Evolutionary conservation across 1,284 basidiomycete species (phyloP).

Genomic region (Tremellales sp.): DNA sequence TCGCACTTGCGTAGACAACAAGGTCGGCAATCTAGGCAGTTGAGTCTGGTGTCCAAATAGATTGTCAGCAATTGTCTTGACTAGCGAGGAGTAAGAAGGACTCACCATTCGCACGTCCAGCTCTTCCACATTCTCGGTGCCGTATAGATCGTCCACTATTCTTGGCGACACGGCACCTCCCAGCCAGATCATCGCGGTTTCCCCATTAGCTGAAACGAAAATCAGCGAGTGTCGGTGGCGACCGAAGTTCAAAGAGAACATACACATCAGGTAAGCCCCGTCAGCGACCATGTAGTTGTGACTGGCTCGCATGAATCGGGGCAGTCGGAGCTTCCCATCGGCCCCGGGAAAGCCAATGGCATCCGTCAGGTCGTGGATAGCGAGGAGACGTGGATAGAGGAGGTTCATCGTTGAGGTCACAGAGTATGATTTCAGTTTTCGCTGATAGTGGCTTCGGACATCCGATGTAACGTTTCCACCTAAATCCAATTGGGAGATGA

Average conservation of each 20-base stretch:
- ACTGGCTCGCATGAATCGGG: conserved; percentile 76
- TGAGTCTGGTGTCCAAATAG: conserved; percentile 52
- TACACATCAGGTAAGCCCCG: conserved; percentile 88
- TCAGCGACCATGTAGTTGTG: conserved; percentile 85
- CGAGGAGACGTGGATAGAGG: conserved; percentile 85
- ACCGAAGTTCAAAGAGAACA: conserved; percentile 23
- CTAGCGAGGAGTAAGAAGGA: conserved; percentile 1
- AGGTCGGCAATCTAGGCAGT: conserved; percentile 70
- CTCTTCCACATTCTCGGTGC: conserved; percentile 69
- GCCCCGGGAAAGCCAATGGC: conserved; percentile 59
- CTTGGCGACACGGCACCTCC: conserved; percentile 77
- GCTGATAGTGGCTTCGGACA: conserved; percentile 81
- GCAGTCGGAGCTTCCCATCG: conserved; percentile 63
- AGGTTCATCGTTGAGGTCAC: conserved; percentile 69
- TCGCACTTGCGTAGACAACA: conserved; percentile 76
- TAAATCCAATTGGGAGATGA: too few relatives aligned
- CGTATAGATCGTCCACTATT: conserved; percentile 80
- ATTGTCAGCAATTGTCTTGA: not conserved
- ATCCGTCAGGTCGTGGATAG: conserved; percentile 79
- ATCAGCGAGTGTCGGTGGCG: conserved; percentile 15
- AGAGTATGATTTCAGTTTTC: conserved; percentile 67
- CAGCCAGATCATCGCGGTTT: conserved; percentile 85
- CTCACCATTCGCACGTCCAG: conserved; percentile 71
- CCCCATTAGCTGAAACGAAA: conserved; percentile 74
- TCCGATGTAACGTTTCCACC: conserved; percentile 86